Evolutionary conservation across 2,329 filamentous ascomycete species (phyloP).

Genomic region (Fusarium falciforme): DNA sequence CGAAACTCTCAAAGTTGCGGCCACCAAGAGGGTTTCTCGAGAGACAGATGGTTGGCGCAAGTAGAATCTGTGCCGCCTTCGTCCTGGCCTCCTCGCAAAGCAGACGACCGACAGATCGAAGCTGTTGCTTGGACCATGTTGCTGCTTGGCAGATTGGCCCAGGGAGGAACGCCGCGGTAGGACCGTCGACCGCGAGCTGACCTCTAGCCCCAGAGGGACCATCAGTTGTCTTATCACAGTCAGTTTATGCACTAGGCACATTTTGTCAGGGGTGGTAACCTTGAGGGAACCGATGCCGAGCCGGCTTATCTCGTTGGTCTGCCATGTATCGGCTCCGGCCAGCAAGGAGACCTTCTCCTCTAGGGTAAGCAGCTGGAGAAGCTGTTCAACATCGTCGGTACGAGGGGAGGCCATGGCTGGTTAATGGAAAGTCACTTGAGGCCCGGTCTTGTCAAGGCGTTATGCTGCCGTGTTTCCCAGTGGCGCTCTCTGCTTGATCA

Average conservation of each 20-base stretch:
- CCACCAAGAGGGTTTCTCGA: background rate
- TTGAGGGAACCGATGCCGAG: constrained; percentile 21
- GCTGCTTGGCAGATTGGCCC: constrained; percentile 24
- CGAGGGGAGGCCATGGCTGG: background rate
- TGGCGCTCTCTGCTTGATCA: background rate
- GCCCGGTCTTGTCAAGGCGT: background rate
- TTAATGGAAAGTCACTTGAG: background rate
- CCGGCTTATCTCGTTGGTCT: constrained; percentile 13
- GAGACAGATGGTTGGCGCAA: background rate
- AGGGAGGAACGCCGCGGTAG: constrained; percentile 21
- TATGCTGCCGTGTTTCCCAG: background rate
- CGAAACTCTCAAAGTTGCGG: background rate
- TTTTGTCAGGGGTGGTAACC: background rate
- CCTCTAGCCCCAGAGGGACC: background rate
- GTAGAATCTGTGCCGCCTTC: background rate
- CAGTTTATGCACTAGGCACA: background rate
- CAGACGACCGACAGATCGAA: background rate
- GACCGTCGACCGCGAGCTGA: constrained; percentile 14
- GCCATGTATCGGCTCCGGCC: constrained; percentile 14
- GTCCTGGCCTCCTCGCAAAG: background rate
- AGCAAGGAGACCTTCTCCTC: constrained; percentile 20
- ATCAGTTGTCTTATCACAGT: background rate
- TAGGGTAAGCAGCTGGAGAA: background rate
- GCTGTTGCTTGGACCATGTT: constrained; percentile 14
- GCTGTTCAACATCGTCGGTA: background rate